These are phyloP conservation scores for Arctium minus DNA, from an alignment of 129 eudicot genomes.

Conservation along the genomic window DNA sequence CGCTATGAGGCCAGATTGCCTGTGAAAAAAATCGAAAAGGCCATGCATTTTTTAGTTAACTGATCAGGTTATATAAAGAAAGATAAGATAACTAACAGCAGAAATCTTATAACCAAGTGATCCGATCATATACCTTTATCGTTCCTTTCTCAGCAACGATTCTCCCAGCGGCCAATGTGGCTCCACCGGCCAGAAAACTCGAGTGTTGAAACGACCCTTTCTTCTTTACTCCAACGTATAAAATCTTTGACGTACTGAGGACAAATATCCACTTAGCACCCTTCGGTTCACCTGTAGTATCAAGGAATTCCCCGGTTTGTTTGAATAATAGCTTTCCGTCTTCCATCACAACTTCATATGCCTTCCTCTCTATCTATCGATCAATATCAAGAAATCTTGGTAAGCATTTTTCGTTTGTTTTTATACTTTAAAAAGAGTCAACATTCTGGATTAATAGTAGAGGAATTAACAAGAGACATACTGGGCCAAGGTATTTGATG, in stretches of 20 bases:
- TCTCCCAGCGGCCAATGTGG: conserved; percentile 83
- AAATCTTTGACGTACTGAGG: conserved; percentile 58
- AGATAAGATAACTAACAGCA: neutral
- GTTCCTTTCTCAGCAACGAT: conserved; percentile 53
- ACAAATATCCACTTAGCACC: conserved; percentile 85
- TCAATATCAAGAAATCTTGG: conserved; percentile 1
- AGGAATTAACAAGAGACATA: conserved; percentile 25
- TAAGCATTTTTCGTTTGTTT: conserved; percentile 4
- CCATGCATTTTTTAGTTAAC: neutral
- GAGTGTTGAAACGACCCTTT: conserved; percentile 86
- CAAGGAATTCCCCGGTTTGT: conserved; percentile 45
- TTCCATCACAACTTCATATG: conserved; percentile 55
- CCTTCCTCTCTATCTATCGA: conserved; percentile 69
- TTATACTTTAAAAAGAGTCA: neutral
- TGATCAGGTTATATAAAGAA: neutral
- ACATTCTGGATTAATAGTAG: neutral
- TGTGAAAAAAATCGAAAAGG: conserved; percentile 17
- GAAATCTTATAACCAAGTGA: neutral
- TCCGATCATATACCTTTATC: conserved; percentile 41
- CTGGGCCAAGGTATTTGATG: conserved; percentile 88
- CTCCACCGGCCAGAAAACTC: conserved; percentile 86
- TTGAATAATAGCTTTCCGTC: conserved; percentile 58
- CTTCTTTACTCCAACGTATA: conserved; percentile 71
- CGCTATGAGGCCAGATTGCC: conserved; percentile 78
- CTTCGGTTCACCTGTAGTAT: conserved; percentile 38